Conservation (phyloP, 805 yeast genomes). For the Saccharomycopsis fibuligera region DNA sequence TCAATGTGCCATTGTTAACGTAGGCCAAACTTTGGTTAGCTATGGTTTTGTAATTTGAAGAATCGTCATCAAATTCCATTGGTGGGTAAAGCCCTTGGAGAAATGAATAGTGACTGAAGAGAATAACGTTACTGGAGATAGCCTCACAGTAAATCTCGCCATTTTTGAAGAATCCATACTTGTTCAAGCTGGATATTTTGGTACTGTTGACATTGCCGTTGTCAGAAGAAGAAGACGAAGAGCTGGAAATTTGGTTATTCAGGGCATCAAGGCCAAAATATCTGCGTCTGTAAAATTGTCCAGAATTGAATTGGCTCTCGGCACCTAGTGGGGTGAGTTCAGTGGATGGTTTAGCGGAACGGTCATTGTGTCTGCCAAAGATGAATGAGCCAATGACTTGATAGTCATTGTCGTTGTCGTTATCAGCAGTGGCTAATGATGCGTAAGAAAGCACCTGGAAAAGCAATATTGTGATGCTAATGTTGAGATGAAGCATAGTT, state of each 20-base stretch:
- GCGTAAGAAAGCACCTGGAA: too few species aligned
- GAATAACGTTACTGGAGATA: constrained; percentile 31
- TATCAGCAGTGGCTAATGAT: constrained; percentile 22
- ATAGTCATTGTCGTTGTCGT: too few species aligned
- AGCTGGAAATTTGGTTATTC: constrained; percentile 24
- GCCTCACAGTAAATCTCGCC: constrained; percentile 35
- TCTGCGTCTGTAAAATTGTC: constrained; percentile 36
- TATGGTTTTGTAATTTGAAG: background rate
- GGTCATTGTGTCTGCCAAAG: constrained; percentile 45
- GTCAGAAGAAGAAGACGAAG: too few species aligned
- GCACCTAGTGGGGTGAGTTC: constrained; percentile 41
- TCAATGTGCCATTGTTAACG: constrained; percentile 34
- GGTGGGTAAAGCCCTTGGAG: constrained; percentile 45
- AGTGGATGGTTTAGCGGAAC: constrained; percentile 40
- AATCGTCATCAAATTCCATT: constrained; percentile 26
- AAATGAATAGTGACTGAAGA: constrained; percentile 37
- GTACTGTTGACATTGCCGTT: too few species aligned
- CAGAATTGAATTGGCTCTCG: constrained; percentile 31
- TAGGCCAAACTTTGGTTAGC: constrained; percentile 28
- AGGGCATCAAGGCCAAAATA: constrained; percentile 33
- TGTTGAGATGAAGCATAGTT: too few species aligned
- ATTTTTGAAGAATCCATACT: constrained; percentile 31
- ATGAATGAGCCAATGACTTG: constrained; percentile 37
- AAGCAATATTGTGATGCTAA: too few species aligned
- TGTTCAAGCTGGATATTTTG: constrained; percentile 29